Percentiles rank a stretch among this genome's conserved stretches.
Conservation (phyloP, 352 stramenopile genomes). For the Phytophthora boehmeriae region DNA sequence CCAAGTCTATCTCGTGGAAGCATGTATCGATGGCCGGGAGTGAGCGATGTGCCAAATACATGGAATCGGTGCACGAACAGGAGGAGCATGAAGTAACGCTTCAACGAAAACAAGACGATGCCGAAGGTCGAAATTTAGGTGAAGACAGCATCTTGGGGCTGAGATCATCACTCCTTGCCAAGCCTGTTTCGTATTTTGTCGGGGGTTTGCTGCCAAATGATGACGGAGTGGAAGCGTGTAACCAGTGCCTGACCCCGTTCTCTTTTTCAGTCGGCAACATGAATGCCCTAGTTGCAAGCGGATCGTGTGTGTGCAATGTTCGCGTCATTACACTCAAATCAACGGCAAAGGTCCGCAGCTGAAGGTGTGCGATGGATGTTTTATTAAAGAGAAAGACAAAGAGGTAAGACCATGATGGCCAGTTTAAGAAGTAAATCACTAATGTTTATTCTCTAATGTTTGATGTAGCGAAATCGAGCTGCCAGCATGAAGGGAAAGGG, state of each 20-base stretch:
- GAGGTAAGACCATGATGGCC: slow-evolving; percentile 27
- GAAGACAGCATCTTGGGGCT: slow-evolving; percentile 56
- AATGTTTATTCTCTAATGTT: slow-evolving; percentile 22
- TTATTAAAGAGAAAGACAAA: slow-evolving; percentile 71
- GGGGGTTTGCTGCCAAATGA: slow-evolving; percentile 58
- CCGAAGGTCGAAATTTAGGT: slow-evolving; percentile 15
- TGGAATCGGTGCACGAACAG: slow-evolving; percentile 47
- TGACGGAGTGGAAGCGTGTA: slow-evolving; percentile 36
- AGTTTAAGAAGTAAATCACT: background rate
- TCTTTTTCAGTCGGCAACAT: slow-evolving; percentile 78
- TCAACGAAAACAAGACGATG: slow-evolving; percentile 43
- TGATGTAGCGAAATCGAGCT: slow-evolving; percentile 44
- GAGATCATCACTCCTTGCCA: slow-evolving; percentile 58
- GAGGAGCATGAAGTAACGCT: slow-evolving; percentile 52
- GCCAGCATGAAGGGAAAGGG: slow-evolving; percentile 23
- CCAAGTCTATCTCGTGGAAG: slow-evolving; percentile 82
- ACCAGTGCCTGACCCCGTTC: slow-evolving; percentile 66
- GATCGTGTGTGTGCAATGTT: slow-evolving; percentile 64
- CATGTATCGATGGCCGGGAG: slow-evolving; percentile 40
- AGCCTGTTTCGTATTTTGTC: slow-evolving; percentile 72
- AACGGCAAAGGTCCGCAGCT: slow-evolving; percentile 44
- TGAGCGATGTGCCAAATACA: slow-evolving; percentile 46
- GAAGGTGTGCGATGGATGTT: slow-evolving; percentile 78
- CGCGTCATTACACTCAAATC: slow-evolving; percentile 55
- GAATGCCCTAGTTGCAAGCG: slow-evolving; percentile 56